phyloP scores from a whole-genome alignment of 768 basidiomycete genomes.

The Vararia minispora region DNA sequence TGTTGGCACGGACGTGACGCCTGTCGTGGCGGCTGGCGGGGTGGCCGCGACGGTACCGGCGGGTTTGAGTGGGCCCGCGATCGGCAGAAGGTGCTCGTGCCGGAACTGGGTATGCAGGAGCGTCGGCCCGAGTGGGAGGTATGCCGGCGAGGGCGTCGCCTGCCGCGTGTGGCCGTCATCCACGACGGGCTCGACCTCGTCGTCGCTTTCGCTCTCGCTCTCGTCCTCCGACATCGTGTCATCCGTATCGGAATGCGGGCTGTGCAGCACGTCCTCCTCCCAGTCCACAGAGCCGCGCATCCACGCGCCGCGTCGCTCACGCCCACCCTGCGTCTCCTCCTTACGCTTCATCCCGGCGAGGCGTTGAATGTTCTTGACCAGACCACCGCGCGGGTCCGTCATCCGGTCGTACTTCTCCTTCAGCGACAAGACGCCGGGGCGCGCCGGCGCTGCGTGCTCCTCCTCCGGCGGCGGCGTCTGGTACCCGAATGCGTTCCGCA shows the following conservation, averaged over 20 bases:
- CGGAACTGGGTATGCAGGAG: constrained; percentile 61
- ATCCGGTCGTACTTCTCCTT: constrained; percentile 43
- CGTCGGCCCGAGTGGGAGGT: constrained; percentile 59
- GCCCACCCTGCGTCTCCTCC: constrained; percentile 25
- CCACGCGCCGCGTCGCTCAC: no score
- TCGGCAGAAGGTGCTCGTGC: constrained; percentile 48
- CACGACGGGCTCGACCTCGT: constrained; percentile 9
- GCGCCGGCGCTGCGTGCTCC: constrained; percentile 26
- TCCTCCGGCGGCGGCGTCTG: constrained; percentile 32
- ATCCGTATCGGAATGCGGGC: no score
- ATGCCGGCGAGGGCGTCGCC: constrained; percentile 58
- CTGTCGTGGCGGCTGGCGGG: constrained; percentile 27
- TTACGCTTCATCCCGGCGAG: constrained; percentile 71
- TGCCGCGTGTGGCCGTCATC: constrained; percentile 38
- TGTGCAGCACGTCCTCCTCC: constrained; percentile 25
- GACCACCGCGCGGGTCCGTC: constrained; percentile 64
- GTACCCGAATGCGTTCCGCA: constrained; percentile 26
- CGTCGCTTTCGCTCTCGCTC: no score
- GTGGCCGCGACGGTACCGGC: constrained; percentile 42
- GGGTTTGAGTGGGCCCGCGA: constrained; percentile 48
- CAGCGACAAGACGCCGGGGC: constrained; percentile 26
- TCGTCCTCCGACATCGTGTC: no score
- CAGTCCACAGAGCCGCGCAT: no score
- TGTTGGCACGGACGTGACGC: constrained; percentile 54
- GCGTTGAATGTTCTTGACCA: constrained; percentile 60